Evolutionary conservation across 2,329 filamentous ascomycete genomes (phyloP), one percentile per base, ranked within the genome.

Genomic region (Parasarocladium wereldwijsianum): DNA sequence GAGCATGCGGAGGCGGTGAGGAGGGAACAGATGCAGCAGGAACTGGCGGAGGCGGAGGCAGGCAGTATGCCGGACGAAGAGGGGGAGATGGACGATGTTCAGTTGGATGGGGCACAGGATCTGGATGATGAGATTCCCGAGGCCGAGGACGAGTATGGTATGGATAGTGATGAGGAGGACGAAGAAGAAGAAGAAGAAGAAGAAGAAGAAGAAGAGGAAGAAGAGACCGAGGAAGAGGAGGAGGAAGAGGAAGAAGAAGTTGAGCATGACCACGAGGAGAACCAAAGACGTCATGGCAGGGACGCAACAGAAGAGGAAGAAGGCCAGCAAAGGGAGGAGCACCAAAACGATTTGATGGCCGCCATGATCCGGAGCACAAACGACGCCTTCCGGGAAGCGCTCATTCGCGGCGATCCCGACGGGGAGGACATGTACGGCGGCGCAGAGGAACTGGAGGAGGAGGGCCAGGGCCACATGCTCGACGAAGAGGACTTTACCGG

Each of bases 1-100:
- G 90, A 98, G 52, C 81, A 86, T 36, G 71, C 81, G 37, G 75
- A 81, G 45, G 70, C 79, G 3, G 58, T 83, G 50, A 63, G 78
- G 14, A 64, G 79, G 17, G 80, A 86, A 49, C 68, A 72, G 42
- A 55, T 77, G 4, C 71, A 77, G 33, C 66, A 80, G 44, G 83
- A 92, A 46, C 64, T 92, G 24, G 79, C 78, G 14, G 72, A 82
- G 43, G 69, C 72, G 1, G 74, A 72, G 41, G 66, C 65, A 5
- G 23, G 40, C 19, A 47, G 47, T 11, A 39, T 53, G 47, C 57
- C 53, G 38, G 52, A 57, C 40, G 49, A 57, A 40, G 49, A 50
- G 35, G 64, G 43, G 47, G 60, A 60, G 39, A 66, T 69, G 47
- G 62, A 66, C 18, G 65, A 67, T 31, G 62, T 59, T 11, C 71